phyloP scores from a whole-genome alignment of 1,284 basidiomycete genomes.

The Caloboletus firmus region DNA sequence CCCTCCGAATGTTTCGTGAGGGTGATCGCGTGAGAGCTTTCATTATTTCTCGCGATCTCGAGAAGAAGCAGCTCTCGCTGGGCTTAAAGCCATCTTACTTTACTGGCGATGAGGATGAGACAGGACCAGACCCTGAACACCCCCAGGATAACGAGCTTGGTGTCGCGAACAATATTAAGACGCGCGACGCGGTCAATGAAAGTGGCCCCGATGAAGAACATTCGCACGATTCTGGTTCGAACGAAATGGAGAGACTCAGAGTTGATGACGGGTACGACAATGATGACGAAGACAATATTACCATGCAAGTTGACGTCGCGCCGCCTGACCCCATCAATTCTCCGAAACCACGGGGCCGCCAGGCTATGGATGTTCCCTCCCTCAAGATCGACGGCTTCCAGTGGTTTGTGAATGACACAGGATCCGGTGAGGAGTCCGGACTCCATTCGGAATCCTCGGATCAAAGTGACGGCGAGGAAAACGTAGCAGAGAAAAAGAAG shows the following conservation, averaged over 20 bases:
- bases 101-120: constrained; percentile 41
- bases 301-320: constrained; percentile 46
- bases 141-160: constrained; percentile 30
- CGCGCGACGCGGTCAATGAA: constrained; percentile 23
- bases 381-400: constrained; percentile 68
- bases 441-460: constrained; percentile 41
- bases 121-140: constrained; percentile 19
- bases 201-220: constrained; percentile 26
- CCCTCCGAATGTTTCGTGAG: constrained; percentile 80
- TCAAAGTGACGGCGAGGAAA: constrained; percentile 52
- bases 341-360: constrained; percentile 15
- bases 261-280: constrained; percentile 27
- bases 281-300: constrained; percentile 40
- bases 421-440: constrained; percentile 35
- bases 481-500: constrained; percentile 53
- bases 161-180: constrained; percentile 28
- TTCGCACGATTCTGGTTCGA: constrained; percentile 13
- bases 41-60: constrained; percentile 69
- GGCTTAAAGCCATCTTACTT: constrained; percentile 92
- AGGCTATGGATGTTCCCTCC: constrained; percentile 29
- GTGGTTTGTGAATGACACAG: constrained; percentile 55
- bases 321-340: constrained; percentile 20
- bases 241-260: constrained; percentile 29
- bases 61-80: constrained; percentile 82
- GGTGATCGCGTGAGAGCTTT: constrained; percentile 86